phyloP scores from a whole-genome alignment of 2,329 filamentous ascomycete genomes.

The Geoglossum cookeanum region DNA sequence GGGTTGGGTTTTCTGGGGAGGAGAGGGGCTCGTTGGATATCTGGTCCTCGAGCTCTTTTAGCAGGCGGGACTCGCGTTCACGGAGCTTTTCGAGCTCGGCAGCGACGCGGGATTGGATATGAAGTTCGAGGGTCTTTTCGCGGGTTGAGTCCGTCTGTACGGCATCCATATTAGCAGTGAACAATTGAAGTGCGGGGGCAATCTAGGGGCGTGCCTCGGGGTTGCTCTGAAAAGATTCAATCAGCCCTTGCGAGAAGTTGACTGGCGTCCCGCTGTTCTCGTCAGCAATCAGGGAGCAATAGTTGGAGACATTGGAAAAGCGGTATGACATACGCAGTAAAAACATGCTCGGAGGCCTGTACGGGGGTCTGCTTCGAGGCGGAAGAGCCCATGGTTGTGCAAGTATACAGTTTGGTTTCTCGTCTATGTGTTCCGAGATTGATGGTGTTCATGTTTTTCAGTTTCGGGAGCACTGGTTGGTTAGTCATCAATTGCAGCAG shows the following conservation, averaged over 20 bases:
- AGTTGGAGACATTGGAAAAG: neutral
- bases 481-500: too few relatives aligned
- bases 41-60: slow-evolving; percentile 49
- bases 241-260: slow-evolving; percentile 60
- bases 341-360: slow-evolving; percentile 35
- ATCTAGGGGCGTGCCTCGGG: slow-evolving; percentile 46
- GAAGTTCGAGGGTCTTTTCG: slow-evolving; percentile 62
- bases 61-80: slow-evolving; percentile 46
- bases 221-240: slow-evolving; percentile 67
- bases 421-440: too few relatives aligned
- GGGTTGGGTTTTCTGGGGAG: slow-evolving; percentile 11
- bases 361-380: slow-evolving; percentile 38
- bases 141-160: slow-evolving; percentile 71
- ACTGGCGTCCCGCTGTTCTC: slow-evolving; percentile 37
- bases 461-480: neutral
- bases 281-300: slow-evolving; percentile 12
- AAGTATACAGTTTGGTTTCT: neutral
- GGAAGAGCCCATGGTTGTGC: slow-evolving; percentile 36
- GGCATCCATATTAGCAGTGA: neutral
- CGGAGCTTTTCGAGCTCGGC: slow-evolving; percentile 68
- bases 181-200: neutral
- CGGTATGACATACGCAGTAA: slow-evolving; percentile 33
- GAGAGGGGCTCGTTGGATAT: slow-evolving; percentile 20
- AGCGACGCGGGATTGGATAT: slow-evolving; percentile 73
- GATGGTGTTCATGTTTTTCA: too few relatives aligned